Percentiles rank a stretch among this genome's conserved stretches.
phyloP scores from a whole-genome alignment of 495 filamentous ascomycete genomes.

The Neurospora pannonica region DNA sequence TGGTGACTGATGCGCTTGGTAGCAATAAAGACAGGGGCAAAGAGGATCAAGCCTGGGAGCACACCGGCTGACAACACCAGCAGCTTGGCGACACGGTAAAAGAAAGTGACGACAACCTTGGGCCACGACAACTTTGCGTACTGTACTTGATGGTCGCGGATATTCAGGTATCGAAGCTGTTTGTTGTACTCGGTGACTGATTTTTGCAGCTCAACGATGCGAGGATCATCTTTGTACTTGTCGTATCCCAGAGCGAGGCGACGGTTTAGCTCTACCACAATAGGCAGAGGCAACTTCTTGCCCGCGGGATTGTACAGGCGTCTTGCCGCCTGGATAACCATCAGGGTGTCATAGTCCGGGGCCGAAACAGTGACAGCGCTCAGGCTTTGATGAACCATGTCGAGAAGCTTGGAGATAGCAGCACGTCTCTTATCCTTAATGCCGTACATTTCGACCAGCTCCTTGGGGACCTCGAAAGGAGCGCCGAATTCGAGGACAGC shows the following conservation, averaged over 20 bases:
- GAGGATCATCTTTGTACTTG: slow-evolving; percentile 82
- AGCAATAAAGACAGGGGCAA: slow-evolving; percentile 82
- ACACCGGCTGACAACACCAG: slow-evolving; percentile 67
- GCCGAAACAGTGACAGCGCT: slow-evolving; percentile 85
- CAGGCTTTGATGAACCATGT: slow-evolving; percentile 76
- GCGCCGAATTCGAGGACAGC: slow-evolving; percentile 94
- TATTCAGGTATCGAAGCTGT: slow-evolving; percentile 71
- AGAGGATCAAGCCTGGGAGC: slow-evolving; percentile 78
- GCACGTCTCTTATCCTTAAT: slow-evolving; percentile 64
- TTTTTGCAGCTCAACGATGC: slow-evolving; percentile 69
- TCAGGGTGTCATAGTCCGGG: slow-evolving; percentile 94
- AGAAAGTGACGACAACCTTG: slow-evolving; percentile 62
- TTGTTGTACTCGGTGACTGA: slow-evolving; percentile 82
- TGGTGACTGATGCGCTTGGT: slow-evolving; percentile 82
- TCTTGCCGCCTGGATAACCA: slow-evolving; percentile 94
- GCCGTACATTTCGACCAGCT: slow-evolving; percentile 80
- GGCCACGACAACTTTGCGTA: slow-evolving; percentile 76
- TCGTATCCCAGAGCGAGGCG: slow-evolving; percentile 87
- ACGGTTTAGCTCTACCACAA: slow-evolving; percentile 93
- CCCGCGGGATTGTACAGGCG: slow-evolving; percentile 88
- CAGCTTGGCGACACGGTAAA: slow-evolving; percentile 75
- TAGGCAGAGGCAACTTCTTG: slow-evolving; percentile 87
- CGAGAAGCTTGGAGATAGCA: slow-evolving; percentile 70
- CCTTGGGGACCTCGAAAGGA: slow-evolving; percentile 70
- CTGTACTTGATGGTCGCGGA: slow-evolving; percentile 92